A percentile compares a stretch with the other conserved stretches of the same genome.
phyloP scores from a whole-genome alignment of 1,284 basidiomycete genomes.

The Entoloma clypeatum region DNA sequence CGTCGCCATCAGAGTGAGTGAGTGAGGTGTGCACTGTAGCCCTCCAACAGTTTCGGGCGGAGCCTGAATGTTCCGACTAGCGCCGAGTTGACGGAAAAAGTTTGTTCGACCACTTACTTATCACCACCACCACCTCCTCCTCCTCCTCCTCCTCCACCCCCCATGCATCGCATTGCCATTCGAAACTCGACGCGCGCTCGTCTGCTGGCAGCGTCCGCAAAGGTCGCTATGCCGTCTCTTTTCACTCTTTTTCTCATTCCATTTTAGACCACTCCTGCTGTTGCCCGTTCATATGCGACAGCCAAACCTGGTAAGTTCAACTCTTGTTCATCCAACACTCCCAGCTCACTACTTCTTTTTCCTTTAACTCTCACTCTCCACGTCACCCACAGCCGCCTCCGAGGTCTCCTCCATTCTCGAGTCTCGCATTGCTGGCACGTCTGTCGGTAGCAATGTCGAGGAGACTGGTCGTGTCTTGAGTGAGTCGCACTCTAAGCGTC shows the following conservation, averaged over 20 bases:
- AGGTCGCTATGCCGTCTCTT: slow-evolving; percentile 41
- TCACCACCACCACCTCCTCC: slow-evolving; percentile 36
- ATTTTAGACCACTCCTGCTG: slow-evolving; percentile 42
- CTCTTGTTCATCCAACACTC: slow-evolving; percentile 6
- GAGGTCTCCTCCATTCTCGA: slow-evolving; percentile 99
- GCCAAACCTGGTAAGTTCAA: slow-evolving; percentile 87
- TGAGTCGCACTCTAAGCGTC: slow-evolving; percentile 47
- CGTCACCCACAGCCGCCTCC: slow-evolving; percentile 80
- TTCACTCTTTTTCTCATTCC: slow-evolving; percentile 18
- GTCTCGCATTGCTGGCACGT: slow-evolving; percentile 93
- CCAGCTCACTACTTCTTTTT: slow-evolving; percentile 22
- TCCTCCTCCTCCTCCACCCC: slow-evolving; percentile 45
- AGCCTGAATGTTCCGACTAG: slow-evolving; percentile 43
- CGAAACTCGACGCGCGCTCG: slow-evolving; percentile 78
- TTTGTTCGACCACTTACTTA: slow-evolving; percentile 37
- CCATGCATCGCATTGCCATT: slow-evolving; percentile 87
- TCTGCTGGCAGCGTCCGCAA: slow-evolving; percentile 61
- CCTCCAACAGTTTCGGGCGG: slow-evolving; percentile 22
- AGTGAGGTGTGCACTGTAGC: slow-evolving; percentile 3
- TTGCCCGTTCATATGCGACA: slow-evolving; percentile 88
- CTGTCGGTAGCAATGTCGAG: slow-evolving; percentile 91
- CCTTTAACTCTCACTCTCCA: slow-evolving; percentile 25
- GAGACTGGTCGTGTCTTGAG: slow-evolving; percentile 98
- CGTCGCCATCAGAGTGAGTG: slow-evolving; percentile 20
- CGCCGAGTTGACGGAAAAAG: slow-evolving; percentile 37